These are phyloP conservation scores for Crithidia sp. DNA, from an alignment of 208 protist genomes.

Conservation along the genomic window DNA sequence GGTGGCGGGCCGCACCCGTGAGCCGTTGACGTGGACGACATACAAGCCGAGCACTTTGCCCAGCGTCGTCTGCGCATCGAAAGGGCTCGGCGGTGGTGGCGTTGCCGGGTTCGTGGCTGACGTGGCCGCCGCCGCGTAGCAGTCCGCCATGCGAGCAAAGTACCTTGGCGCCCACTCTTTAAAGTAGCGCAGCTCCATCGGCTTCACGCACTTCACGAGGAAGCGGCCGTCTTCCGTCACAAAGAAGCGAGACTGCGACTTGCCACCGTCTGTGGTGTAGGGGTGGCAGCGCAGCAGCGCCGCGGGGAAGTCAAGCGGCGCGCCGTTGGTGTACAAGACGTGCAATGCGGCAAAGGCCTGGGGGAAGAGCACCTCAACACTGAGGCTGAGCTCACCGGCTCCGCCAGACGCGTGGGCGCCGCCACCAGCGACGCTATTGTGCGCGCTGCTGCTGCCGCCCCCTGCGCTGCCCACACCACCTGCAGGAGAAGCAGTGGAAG, in stretches of 20 bases:
- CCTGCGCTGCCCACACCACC: background rate
- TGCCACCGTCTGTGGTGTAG: slow-evolving; percentile 70
- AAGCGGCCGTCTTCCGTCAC: slow-evolving; percentile 68
- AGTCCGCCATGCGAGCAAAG: slow-evolving; percentile 59
- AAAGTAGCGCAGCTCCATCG: slow-evolving; percentile 76
- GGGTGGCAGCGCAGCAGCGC: slow-evolving; percentile 60
- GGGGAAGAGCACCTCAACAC: slow-evolving; percentile 71
- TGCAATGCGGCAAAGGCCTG: slow-evolving; percentile 62
- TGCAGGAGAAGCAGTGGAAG: background rate
- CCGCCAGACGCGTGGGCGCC: background rate
- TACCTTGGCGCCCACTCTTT: slow-evolving; percentile 51
- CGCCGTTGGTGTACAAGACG: slow-evolving; percentile 51
- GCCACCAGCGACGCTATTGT: background rate
- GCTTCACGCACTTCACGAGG: slow-evolving; percentile 79
- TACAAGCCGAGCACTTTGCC: slow-evolving; percentile 40
- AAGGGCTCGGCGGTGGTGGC: background rate
- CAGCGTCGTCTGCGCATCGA: slow-evolving; percentile 19
- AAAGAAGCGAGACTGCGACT: slow-evolving; percentile 71
- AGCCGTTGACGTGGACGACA: slow-evolving; percentile 28
- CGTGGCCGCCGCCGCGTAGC: slow-evolving; percentile 14
- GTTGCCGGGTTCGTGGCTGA: slow-evolving; percentile 3
- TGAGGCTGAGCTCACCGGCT: slow-evolving; percentile 20
- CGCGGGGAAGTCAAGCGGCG: slow-evolving; percentile 37
- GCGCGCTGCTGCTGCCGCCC: background rate
- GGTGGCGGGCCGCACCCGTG: slow-evolving; percentile 7